Conservation (phyloP, 2,329 filamentous ascomycete species). For the Penicillium sp. region DNA sequence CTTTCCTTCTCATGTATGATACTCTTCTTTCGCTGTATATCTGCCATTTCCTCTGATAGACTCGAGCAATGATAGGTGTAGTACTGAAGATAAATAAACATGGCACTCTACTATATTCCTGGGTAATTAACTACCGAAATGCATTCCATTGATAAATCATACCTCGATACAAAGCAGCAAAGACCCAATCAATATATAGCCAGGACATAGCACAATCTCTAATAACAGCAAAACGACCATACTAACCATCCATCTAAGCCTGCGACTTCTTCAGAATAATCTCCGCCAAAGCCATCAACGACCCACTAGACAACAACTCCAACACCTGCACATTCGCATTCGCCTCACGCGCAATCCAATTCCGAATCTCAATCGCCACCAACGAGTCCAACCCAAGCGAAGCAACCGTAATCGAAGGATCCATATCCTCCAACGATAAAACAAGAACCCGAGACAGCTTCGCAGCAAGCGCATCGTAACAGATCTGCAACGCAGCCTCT, state of each 20-base stretch:
- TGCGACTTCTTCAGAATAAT: conserved; percentile 24
- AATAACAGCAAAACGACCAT: too few species aligned
- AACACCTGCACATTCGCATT: conserved; percentile 30
- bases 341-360: conserved; percentile 24
- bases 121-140: too few species aligned
- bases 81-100: too few species aligned
- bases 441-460: conserved; percentile 49
- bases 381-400: conserved; percentile 22
- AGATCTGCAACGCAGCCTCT: conserved; percentile 44
- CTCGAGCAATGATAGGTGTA: too few species aligned
- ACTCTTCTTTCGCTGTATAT: background rate
- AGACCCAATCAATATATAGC: too few species aligned
- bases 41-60: too few species aligned
- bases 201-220: background rate
- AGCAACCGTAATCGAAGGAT: conserved; percentile 27
- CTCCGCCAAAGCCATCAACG: conserved; percentile 21
- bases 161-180: too few species aligned
- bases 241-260: conserved; percentile 7
- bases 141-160: too few species aligned
- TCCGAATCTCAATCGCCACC: conserved; percentile 23
- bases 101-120: too few species aligned
- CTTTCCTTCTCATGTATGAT: conserved; percentile 1
- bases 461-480: conserved; percentile 44
- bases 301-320: conserved; percentile 25
- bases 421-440: conserved; percentile 47